Conservation (phyloP, 108 stramenopile genomes). For the Skeletonema tropicum region DNA sequence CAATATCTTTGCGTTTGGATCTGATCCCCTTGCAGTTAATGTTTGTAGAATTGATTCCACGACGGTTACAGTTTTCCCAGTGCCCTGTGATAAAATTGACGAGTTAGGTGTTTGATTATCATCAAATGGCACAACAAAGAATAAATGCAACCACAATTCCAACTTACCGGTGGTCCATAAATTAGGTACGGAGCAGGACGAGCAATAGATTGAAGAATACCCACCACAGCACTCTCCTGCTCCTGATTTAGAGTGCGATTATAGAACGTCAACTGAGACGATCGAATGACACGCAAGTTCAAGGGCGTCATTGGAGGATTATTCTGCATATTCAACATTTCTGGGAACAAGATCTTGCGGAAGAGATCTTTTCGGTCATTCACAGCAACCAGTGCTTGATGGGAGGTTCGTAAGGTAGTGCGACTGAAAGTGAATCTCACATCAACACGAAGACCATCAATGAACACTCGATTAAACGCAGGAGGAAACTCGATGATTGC, state of each 20-base stretch:
- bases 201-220: conserved; percentile 28
- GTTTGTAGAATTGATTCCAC: conserved; percentile 68
- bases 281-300: conserved; percentile 12
- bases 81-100: not conserved
- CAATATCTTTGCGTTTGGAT: conserved; percentile 50
- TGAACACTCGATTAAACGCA: conserved; percentile 29
- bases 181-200: conserved; percentile 65
- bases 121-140: too few species aligned
- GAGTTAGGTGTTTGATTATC: not conserved
- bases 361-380: not conserved
- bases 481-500: conserved; percentile 44
- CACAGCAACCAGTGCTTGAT: conserved; percentile 32
- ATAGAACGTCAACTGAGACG: conserved; percentile 24
- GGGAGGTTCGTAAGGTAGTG: conserved; percentile 54
- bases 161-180: conserved; percentile 64
- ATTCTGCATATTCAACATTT: not conserved
- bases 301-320: conserved; percentile 10
- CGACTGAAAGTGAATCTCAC: conserved; percentile 67
- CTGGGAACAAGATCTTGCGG: conserved; percentile 5
- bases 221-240: conserved; percentile 54
- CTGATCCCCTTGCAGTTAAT: conserved; percentile 11
- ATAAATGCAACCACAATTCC: too few species aligned
- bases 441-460: conserved; percentile 43
- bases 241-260: conserved; percentile 58
- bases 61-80: conserved; percentile 65